phyloP scores from a whole-genome alignment of 352 stramenopile species.

The Thraustochytrium striatum region DNA sequence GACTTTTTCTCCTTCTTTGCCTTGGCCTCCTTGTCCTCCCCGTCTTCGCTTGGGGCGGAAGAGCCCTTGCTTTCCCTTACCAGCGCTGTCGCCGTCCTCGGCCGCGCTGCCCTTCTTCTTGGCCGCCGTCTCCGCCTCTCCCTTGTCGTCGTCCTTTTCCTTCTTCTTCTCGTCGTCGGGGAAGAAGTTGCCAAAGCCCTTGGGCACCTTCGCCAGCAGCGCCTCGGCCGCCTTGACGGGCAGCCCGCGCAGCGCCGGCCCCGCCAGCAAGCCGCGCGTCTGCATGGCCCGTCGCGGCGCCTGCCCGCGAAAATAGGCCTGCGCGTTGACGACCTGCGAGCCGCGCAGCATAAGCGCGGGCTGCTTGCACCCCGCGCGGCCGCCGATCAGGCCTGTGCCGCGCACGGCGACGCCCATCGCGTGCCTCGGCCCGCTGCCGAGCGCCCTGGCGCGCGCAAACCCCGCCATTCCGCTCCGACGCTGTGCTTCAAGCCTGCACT shows the following conservation, averaged over 20 bases:
- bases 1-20: conserved; percentile 3
- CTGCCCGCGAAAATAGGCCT: conserved; percentile 1
- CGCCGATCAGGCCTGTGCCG: neutral
- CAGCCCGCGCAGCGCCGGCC: neutral
- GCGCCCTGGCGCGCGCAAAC: no score
- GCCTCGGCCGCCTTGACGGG: neutral
- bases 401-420: neutral
- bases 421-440: no score
- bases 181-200: conserved; percentile 20
- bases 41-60: neutral
- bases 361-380: neutral
- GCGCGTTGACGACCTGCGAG: no score
- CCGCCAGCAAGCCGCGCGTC: neutral
- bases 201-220: neutral
- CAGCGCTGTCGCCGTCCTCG: no score
- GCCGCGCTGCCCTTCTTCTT: neutral
- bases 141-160: neutral
- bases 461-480: no score
- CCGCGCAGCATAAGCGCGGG: no score
- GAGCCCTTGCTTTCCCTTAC: no score
- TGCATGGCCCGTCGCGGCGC: neutral
- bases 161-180: conserved; percentile 15
- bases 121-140: neutral
- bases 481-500: no score
- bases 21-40: neutral